Evolutionary conservation across 2,329 filamentous ascomycete species (phyloP), one percentile per base, ranked within the genome.

Genomic region (Aspergillus neotritici): DNA sequence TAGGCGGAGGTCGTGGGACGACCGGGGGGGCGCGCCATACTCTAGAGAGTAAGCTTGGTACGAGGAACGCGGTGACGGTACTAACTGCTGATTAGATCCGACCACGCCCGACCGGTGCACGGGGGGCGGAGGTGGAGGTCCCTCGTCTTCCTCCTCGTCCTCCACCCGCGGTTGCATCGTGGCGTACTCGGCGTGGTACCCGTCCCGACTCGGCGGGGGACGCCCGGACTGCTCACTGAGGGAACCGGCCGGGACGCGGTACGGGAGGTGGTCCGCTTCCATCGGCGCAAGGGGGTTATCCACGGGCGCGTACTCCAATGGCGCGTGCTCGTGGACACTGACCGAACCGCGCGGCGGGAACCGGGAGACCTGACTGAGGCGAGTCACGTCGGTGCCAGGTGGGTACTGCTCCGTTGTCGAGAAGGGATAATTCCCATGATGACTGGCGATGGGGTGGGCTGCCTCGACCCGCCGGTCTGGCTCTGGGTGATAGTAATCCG

Each of bases 111-210:
- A 62, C 39, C 64, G 58, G 47, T 67, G 64, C 10, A 60, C 56
- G 1, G 64, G 64, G 1, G 64, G 64, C 9, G 64, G 63, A 30
- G 65, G 64, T 13, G 63, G 62, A n/a, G 54, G 56, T 4, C 52
- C 60, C 21, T 25, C 21, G 31, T 66, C 64, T 8, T 68, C 65
- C 8, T 65, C 60, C 47, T 67, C 70, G 55, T 73, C 70, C 49
- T 73, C 70, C 36, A 73, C 70, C 1, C 68, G 68, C 7, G 70
- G 68, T 45, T 73, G 70, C 70, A 73, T 72, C 5, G 66, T 63
- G 9, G 64, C 65, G 48, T 71, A 67, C 43, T 66, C 58, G 12
- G 57, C 52, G 41, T 65, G 63, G 41, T 66, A 67, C 32, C 51
- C 48, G 5, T 60, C 61, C 10, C 47, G 52, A 21, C 51, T 55